Evolutionary conservation across 306 rosid genomes (phyloP), one percentile per base, ranked within the genome.

Genomic region (Pyrus communis): DNA sequence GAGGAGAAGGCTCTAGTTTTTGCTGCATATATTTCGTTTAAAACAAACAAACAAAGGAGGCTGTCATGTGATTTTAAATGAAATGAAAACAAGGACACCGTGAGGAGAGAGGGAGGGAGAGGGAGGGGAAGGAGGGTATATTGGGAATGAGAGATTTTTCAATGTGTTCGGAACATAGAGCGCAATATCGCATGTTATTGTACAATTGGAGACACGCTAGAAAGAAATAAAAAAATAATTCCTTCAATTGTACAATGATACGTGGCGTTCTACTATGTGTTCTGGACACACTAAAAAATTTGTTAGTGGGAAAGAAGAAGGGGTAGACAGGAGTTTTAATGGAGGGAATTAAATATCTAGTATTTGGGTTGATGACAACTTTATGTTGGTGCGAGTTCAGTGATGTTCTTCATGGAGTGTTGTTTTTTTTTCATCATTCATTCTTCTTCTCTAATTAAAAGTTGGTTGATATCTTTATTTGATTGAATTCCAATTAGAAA

Each of bases 351-450:
- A 51, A 54, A 80, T 69, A 70, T 35, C 33, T 64, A 69, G 69
- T 9, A 45, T 71, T 62, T 69, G 66, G 79, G 90, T 88, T 77
- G 94, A 86, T 84, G 90, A 85, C 81, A 42, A 42, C 81, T 82
- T 84, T 82, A 38, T 80, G 75, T 81, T 75, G 89, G 91, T 86
- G 84, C 83, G 86, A 87, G 88, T 88, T 93, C 87, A 91, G 86
- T 90, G 93, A 86, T 51, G 8, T 88, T 83, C 85, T 84, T 84
- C 82, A 9, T 80, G 63, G 74, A 75, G 75, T 58, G 81, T 31
- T 67, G 70, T 61, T 28, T 74, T 42, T 27, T 42, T 9, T 62
- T 57, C 9, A 43, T 63, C 60, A 75, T 66, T 28, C 9, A 30
- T 46, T 43, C 19, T 51, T 25, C 14, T 40, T 46, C 21, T 51